A percentile compares a stretch with the other conserved stretches of the same genome.
phyloP scores from a whole-genome alignment of 208 protist genomes.

The Acanthamoeba royreba region DNA sequence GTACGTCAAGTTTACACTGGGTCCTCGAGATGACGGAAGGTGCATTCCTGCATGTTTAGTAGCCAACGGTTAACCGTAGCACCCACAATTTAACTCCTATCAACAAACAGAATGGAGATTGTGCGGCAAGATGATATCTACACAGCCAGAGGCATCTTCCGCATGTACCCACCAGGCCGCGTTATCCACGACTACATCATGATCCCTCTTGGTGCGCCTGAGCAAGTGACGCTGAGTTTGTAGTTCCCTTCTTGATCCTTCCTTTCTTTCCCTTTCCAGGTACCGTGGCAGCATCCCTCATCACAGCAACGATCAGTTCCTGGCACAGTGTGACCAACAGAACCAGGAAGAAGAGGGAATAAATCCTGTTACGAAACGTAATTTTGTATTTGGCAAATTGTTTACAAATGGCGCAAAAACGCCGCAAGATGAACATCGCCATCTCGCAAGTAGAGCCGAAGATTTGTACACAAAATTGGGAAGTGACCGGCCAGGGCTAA shows the following conservation, averaged over 20 bases:
- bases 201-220: neutral
- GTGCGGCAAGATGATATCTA: neutral
- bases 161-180: neutral
- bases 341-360: neutral
- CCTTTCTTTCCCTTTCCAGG: neutral
- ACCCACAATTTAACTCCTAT: neutral
- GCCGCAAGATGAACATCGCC: too few species aligned
- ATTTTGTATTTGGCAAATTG: too few species aligned
- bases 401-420: too few species aligned
- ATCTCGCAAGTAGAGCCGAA: too few species aligned
- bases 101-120: neutral
- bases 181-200: neutral
- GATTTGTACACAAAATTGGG: too few species aligned
- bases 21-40: neutral
- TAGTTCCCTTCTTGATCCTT: neutral
- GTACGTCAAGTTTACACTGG: neutral
- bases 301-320: neutral
- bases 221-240: neutral
- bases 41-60: too few species aligned
- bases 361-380: too few species aligned
- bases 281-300: neutral
- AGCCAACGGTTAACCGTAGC: too few species aligned
- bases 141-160: neutral
- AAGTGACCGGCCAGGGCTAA: too few species aligned
- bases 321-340: too few species aligned